Conservation (phyloP, 2,329 filamentous ascomycete species). For the Fusarium miscanthi region DNA sequence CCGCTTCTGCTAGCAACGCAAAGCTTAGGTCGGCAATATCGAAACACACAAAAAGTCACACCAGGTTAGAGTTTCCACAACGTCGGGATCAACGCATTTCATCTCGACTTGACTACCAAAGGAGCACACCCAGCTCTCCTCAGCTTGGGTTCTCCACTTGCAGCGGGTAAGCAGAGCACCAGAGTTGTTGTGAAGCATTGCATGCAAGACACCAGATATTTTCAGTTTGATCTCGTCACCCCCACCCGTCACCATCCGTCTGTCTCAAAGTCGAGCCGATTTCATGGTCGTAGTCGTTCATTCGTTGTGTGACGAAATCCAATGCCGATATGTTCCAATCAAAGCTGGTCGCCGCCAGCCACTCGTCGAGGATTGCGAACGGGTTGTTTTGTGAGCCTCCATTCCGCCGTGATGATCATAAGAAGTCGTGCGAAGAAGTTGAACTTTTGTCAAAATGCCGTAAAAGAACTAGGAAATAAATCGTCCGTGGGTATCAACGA, state of each 20-base stretch:
- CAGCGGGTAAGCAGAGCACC: conserved; percentile 12
- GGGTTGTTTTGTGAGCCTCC: conserved; percentile 43
- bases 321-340: conserved; percentile 48
- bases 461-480: conserved; percentile 45
- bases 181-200: conserved; percentile 28
- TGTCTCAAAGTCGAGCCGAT: conserved; percentile 43
- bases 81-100: conserved; percentile 51
- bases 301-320: conserved; percentile 47
- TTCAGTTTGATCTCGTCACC: conserved; percentile 40
- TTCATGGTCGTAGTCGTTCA: conserved; percentile 41
- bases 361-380: conserved; percentile 45
- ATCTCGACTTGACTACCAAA: conserved; percentile 54
- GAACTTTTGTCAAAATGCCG: conserved; percentile 48
- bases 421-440: conserved; percentile 46
- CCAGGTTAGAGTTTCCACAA: conserved; percentile 43
- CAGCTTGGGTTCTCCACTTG: conserved; percentile 37
- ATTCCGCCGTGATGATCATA: conserved; percentile 47
- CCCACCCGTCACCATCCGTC: conserved; percentile 46
- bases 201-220: conserved; percentile 42
- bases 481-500: conserved; percentile 57
- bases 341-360: conserved; percentile 38
- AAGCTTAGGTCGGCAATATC: conserved; percentile 33
- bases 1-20: conserved; percentile 7
- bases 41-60: conserved; percentile 45
- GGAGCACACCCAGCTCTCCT: conserved; percentile 45